Conservation (phyloP, 305 asterid genomes). For the Euphrasia arctica region DNA sequence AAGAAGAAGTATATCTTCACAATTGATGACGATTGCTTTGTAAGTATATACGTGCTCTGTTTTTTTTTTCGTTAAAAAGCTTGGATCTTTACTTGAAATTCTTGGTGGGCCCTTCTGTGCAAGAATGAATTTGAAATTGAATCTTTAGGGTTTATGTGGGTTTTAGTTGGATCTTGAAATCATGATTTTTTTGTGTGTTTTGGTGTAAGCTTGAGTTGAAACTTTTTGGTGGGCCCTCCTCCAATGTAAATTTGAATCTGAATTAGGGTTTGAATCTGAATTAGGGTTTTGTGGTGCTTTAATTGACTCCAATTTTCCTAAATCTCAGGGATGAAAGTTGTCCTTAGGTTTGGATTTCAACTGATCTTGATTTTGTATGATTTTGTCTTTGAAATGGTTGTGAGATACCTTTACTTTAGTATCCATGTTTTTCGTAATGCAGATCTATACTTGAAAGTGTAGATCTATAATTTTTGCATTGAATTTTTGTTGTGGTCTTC, state of each 20-base stretch:
- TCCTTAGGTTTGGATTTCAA: not conserved
- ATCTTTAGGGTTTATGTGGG: slow-evolving; percentile 21
- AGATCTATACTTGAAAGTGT: slow-evolving; percentile 14
- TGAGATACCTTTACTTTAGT: not conserved
- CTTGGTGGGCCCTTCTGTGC: slow-evolving; percentile 1
- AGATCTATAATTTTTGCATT: slow-evolving; percentile 14
- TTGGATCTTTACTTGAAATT: slow-evolving; percentile 28
- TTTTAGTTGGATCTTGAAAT: not conserved
- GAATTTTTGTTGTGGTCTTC: no score
- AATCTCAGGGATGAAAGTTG: not conserved
- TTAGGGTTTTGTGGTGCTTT: no score
- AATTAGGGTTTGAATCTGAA: no score
- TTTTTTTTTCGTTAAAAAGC: slow-evolving; percentile 15
- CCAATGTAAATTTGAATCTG: no score
- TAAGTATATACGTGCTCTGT: slow-evolving; percentile 30
- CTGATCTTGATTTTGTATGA: slow-evolving; percentile 2
- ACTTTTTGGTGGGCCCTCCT: no score
- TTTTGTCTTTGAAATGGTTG: not conserved
- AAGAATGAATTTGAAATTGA: slow-evolving; percentile 21
- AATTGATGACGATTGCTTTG: slow-evolving; percentile 87
- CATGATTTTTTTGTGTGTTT: no score
- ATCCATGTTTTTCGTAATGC: not conserved
- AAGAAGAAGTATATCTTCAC: slow-evolving; percentile 83
- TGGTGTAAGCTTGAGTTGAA: slow-evolving; percentile 1
- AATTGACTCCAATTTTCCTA: no score